These are phyloP conservation scores for Plectosphaerella plurivora DNA, from an alignment of 2,329 filamentous ascomycete species.

Conservation along the genomic window DNA sequence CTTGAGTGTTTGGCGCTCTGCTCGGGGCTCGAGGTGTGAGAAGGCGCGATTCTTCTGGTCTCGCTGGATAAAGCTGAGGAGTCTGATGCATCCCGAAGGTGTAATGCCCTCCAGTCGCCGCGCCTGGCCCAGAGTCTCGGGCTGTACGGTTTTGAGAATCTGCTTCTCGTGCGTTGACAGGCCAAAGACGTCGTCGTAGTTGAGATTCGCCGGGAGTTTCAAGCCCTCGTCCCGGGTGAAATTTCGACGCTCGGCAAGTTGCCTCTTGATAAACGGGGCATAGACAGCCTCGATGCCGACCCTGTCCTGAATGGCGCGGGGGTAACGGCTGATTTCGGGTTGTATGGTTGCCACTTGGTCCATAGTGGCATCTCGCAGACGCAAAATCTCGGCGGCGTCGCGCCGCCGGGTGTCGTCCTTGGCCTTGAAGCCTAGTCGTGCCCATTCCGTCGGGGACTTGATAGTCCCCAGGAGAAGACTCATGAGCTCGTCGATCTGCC, in stretches of 20 bases:
- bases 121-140: conserved; percentile 86
- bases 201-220: conserved; percentile 65
- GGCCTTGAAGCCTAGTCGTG: conserved; percentile 62
- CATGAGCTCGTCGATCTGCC: conserved; percentile 64
- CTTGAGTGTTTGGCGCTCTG: background rate
- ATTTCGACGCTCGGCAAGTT: conserved; percentile 59
- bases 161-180: conserved; percentile 76
- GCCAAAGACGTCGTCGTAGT: conserved; percentile 70
- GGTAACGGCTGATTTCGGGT: conserved; percentile 50
- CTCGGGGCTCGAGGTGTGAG: background rate
- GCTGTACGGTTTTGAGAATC: conserved; percentile 63
- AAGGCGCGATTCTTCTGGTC: background rate
- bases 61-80: conserved; percentile 58
- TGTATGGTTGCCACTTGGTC: conserved; percentile 54
- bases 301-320: conserved; percentile 57
- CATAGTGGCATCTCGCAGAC: conserved; percentile 56
- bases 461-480: conserved; percentile 52
- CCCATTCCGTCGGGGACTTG: conserved; percentile 63
- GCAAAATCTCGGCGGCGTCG: conserved; percentile 75
- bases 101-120: conserved; percentile 78
- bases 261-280: conserved; percentile 76
- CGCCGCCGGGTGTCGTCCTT: conserved; percentile 63
- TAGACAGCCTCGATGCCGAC: conserved; percentile 82
- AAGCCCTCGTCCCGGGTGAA: conserved; percentile 76
- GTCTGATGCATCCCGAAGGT: conserved; percentile 52